Base-by-base conservation (phyloP, 371 early-diverging fungal genomes). In the Mortierella sp. region DNA sequence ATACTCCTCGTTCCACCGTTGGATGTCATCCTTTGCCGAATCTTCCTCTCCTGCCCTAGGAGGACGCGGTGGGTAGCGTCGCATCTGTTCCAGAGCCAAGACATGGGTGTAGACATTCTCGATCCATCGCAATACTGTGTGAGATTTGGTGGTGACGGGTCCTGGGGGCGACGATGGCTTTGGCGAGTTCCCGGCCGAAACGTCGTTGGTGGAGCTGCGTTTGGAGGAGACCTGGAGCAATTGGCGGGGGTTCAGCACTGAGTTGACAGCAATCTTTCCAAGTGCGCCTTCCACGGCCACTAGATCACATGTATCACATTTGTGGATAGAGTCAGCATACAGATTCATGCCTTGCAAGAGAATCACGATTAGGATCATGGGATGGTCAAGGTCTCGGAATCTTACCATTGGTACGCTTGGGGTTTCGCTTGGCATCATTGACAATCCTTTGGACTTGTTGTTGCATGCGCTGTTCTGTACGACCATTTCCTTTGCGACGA, bases 261-360 rank as follows among this genome's bases (percentile, higher is more conserved):
- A 94, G 62, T 90, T 89, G 44, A 93, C 82, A 0, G 96, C 90
- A 60, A 98, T 95, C 71, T 93, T 96, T 52, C 98, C 98, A 21
- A 98, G 82, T n/a, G 96, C 96, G 31, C 96, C 96, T 73, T 96
- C 97, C 56, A 95, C 81, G 5, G 94, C 85, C n/a, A 94, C 93
- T 86, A 73, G 19, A 34, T 17, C 8, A 27, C 34, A 55, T 46
- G 44, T 43, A n/a, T 28, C 25, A 47, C 17, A 54, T 45, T 21
- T 31, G 43, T 5, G 27, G 29, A 68, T 0, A 31, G 66, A 67
- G 54, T 71, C 84, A n/a, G n/a, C n/a, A n/a, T n/a, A n/a, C n/a
- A n/a, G n/a, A n/a, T n/a, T n/a, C n/a, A n/a, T n/a, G n/a, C n/a
- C n/a, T n/a, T n/a, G n/a, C n/a, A n/a, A n/a, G n/a, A n/a, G n/a